Percentiles rank a stretch among this genome's conserved stretches.
Conservation (phyloP, 2,329 filamentous ascomycete species). For the Trichoderma endophyticum region DNA sequence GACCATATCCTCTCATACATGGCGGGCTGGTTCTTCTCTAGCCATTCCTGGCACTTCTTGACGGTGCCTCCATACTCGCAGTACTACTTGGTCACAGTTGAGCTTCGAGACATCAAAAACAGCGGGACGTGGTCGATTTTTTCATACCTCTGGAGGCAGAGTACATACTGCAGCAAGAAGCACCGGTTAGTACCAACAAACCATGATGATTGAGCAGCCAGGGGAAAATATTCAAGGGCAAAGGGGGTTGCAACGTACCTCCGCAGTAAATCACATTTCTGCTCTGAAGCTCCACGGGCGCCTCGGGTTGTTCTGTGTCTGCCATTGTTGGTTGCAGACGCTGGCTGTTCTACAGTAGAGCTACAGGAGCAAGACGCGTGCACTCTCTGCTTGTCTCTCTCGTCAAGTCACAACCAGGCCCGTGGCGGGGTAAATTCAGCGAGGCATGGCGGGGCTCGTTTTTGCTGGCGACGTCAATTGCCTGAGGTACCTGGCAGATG, state of each 20-base stretch:
- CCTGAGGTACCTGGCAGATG: not conserved
- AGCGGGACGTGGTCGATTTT: not conserved
- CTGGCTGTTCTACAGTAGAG: conserved; percentile 20
- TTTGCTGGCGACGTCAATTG: conserved; percentile 8
- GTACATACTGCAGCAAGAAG: conserved; percentile 52
- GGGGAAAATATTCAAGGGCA: not conserved
- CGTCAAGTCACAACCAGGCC: conserved; percentile 18
- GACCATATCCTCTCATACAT: conserved; percentile 84
- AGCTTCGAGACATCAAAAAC: conserved; percentile 17
- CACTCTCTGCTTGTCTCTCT: conserved; percentile 8
- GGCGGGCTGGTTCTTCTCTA: conserved; percentile 68
- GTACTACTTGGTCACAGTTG: conserved; percentile 61
- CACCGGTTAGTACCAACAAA: not conserved
- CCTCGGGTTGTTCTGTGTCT: conserved; percentile 49
- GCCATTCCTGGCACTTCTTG: conserved; percentile 97
- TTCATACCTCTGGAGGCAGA: conserved; percentile 60
- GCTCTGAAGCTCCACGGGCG: conserved; percentile 45
- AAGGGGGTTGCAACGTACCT: conserved; percentile 43
- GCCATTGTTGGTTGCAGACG: conserved; percentile 44
- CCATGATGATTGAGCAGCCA: not conserved
- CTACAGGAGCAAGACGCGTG: conserved; percentile 31
- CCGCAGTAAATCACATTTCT: conserved; percentile 56
- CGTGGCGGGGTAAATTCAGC: conserved; percentile 37
- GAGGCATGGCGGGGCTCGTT: conserved; percentile 16
- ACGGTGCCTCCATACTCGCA: conserved; percentile 97